Evolutionary conservation across 2,329 filamentous ascomycete genomes (phyloP).

Genomic region (Trichoderma endophyticum): DNA sequence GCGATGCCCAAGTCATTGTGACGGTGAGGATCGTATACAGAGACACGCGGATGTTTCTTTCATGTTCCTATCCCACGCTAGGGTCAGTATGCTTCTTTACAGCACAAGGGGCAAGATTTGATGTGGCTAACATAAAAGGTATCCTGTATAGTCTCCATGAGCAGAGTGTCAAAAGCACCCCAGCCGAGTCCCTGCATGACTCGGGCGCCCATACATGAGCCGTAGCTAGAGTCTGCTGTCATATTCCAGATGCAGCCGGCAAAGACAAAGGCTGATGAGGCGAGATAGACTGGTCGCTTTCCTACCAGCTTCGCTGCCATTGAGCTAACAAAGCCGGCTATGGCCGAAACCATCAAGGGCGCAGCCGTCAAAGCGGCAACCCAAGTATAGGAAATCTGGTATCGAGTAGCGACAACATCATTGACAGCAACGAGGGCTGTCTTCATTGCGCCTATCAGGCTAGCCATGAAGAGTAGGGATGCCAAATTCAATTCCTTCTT

Average conservation of each 20-base stretch:
- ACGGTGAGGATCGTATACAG: conserved; percentile 45
- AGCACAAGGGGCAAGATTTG: too few species aligned
- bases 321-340: conserved; percentile 43
- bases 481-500: conserved; percentile 49
- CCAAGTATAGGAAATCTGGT: conserved; percentile 46
- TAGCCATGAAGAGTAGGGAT: conserved; percentile 46
- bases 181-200: conserved; percentile 57
- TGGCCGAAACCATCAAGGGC: conserved; percentile 49
- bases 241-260: conserved; percentile 51
- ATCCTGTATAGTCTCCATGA: conserved; percentile 53
- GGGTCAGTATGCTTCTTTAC: background rate
- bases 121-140: conserved; percentile 50
- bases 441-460: conserved; percentile 51
- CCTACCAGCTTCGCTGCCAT: conserved; percentile 47
- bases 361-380: conserved; percentile 50
- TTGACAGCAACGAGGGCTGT: conserved; percentile 51
- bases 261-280: conserved; percentile 44
- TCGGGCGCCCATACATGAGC: conserved; percentile 49
- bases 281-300: conserved; percentile 53
- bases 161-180: conserved; percentile 55
- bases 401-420: conserved; percentile 40
- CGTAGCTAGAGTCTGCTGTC: conserved; percentile 39
- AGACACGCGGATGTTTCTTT: conserved; percentile 45
- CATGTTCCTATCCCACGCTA: conserved; percentile 42
- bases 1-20: conserved; percentile 51